Percentiles rank a stretch among this genome's conserved stretches.
Evolutionary conservation across 2,329 filamentous ascomycete genomes (phyloP).

Genomic region (Polychaeton citri): DNA sequence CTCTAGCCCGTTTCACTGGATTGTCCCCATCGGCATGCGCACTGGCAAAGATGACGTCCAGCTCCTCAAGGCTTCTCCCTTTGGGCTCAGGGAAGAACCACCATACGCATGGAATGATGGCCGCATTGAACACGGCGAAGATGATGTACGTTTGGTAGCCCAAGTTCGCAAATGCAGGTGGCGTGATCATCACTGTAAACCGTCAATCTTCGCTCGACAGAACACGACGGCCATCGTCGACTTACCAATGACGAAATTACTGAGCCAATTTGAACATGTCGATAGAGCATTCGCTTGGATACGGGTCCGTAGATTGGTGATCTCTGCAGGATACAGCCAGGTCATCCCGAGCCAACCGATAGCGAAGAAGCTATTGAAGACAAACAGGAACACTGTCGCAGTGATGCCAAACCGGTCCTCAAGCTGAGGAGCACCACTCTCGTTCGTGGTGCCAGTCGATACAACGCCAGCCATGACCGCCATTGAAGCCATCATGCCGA

Average conservation of each 20-base stretch:
- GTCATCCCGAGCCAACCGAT: slow-evolving; percentile 22
- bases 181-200: slow-evolving; percentile 5
- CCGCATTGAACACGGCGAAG: background rate
- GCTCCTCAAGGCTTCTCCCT: slow-evolving; percentile 4
- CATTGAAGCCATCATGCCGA: slow-evolving; percentile 28
- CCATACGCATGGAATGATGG: slow-evolving; percentile 4
- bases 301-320: slow-evolving; percentile 43
- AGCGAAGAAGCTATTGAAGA: slow-evolving; percentile 25
- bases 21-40: background rate
- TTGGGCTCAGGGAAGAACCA: slow-evolving; percentile 8
- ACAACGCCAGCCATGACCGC: slow-evolving; percentile 17
- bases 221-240: background rate
- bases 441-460: slow-evolving; percentile 1
- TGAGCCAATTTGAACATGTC: slow-evolving; percentile 45
- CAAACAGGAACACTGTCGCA: slow-evolving; percentile 23
- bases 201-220: background rate
- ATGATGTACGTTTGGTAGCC: slow-evolving; percentile 4
- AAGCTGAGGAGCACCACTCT: background rate
- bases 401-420: slow-evolving; percentile 18
- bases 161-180: slow-evolving; percentile 5
- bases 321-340: slow-evolving; percentile 36
- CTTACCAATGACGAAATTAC: slow-evolving; percentile 31
- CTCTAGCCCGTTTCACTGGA: background rate
- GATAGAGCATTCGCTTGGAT: slow-evolving; percentile 47
- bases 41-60: slow-evolving; percentile 6